Conservation (phyloP, 202 grass and related monocot genomes). For the Cymbopogon flexuosus region DNA sequence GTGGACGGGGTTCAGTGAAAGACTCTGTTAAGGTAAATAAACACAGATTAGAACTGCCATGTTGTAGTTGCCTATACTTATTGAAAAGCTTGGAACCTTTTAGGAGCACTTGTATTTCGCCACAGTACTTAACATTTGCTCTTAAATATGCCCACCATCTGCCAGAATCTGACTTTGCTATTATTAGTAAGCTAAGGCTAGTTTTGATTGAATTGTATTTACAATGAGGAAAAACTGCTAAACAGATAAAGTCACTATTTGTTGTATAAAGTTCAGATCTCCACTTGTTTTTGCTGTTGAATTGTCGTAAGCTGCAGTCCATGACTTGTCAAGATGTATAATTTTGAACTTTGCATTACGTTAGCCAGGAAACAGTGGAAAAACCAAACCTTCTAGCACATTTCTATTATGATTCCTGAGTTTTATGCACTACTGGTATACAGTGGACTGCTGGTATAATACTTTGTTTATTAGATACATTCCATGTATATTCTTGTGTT, state of each 20-base stretch:
- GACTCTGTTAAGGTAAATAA: slow-evolving; percentile 80
- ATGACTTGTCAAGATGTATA: too few species aligned
- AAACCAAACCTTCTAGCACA: too few species aligned
- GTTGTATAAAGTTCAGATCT: too few species aligned
- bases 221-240: neutral
- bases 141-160: neutral
- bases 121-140: neutral
- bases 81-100: neutral
- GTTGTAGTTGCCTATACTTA: slow-evolving; percentile 15
- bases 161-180: neutral
- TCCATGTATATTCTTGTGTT: slow-evolving; percentile 1
- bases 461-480: slow-evolving; percentile 1
- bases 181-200: neutral
- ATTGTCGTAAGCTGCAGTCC: too few species aligned
- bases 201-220: neutral
- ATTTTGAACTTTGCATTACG: too few species aligned
- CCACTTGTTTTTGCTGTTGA: too few species aligned
- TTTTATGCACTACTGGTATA: too few species aligned
- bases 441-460: too few species aligned
- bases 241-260: too few species aligned
- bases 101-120: neutral
- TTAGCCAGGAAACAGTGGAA: too few species aligned
- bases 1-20: slow-evolving; percentile 89
- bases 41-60: slow-evolving; percentile 34
- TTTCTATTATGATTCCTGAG: too few species aligned